phyloP scores from a whole-genome alignment of 805 yeast species.

The Candida ponderosae region DNA sequence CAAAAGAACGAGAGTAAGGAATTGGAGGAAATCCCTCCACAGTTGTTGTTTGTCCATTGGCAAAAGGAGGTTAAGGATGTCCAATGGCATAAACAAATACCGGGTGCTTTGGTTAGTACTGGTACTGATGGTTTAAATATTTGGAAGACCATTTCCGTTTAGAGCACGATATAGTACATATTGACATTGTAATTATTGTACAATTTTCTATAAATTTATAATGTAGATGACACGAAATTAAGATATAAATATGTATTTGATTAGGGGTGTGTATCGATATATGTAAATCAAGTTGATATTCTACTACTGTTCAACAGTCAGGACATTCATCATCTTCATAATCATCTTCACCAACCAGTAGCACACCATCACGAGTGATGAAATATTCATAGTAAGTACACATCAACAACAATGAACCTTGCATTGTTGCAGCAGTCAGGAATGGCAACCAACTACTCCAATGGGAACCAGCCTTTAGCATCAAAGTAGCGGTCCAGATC shows the following conservation, averaged over 20 bases:
- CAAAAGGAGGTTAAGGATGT: slow-evolving; percentile 96
- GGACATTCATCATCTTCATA: neutral
- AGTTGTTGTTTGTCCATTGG: slow-evolving; percentile 94
- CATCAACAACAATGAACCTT: slow-evolving; percentile 51
- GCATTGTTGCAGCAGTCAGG: slow-evolving; percentile 62
- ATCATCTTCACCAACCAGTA: neutral
- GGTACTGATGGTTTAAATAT: slow-evolving; percentile 92
- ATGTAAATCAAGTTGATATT: too few relatives aligned
- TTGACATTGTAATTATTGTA: too few relatives aligned
- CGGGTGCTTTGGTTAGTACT: slow-evolving; percentile 90
- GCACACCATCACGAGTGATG: neutral
- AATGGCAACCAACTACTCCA: slow-evolving; percentile 89
- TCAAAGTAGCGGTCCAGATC: slow-evolving; percentile 67
- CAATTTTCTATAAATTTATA: too few relatives aligned
- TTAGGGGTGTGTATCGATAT: too few relatives aligned
- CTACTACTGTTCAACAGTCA: neutral
- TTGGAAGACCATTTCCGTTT: slow-evolving; percentile 96
- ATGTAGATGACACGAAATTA: too few relatives aligned
- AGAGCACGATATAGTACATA: too few relatives aligned
- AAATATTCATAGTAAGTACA: slow-evolving; percentile 43
- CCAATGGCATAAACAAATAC: slow-evolving; percentile 95
- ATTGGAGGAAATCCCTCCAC: slow-evolving; percentile 88
- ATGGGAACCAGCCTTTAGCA: slow-evolving; percentile 62
- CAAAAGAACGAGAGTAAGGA: slow-evolving; percentile 76
- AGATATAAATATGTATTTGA: too few relatives aligned